Conservation (phyloP, 2,329 filamentous ascomycete genomes). For the Dactylonectria macrodidyma region DNA sequence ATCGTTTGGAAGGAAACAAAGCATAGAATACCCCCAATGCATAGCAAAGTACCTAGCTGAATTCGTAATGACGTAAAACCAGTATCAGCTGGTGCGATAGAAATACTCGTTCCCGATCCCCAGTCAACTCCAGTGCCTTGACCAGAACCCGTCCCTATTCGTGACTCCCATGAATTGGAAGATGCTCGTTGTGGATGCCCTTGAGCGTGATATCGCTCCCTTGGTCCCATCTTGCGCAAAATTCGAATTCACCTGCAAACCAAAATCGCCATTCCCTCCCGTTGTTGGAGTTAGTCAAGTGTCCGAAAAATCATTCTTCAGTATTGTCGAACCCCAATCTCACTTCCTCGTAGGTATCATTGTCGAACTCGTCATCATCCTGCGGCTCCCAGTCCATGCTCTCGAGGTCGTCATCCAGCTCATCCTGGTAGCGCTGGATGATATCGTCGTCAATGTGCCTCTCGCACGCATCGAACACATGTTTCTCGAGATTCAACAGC, state of each 20-base stretch:
- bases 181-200: no score
- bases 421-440: background rate
- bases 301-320: no score
- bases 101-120: background rate
- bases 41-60: slow-evolving; percentile 5
- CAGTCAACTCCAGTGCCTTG: background rate
- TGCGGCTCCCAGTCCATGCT: background rate
- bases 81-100: background rate
- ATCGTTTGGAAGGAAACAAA: background rate
- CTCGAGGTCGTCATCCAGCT: background rate
- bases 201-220: no score
- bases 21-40: slow-evolving; percentile 26
- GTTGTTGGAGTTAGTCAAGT: no score
- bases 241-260: background rate
- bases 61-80: slow-evolving; percentile 4
- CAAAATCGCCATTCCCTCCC: background rate
- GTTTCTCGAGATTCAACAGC: background rate
- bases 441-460: background rate
- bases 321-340: background rate
- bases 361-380: background rate
- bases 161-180: no score
- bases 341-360: slow-evolving; percentile 1
- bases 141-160: background rate
- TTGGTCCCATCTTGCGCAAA: background rate
- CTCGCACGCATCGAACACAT: background rate